Evolutionary conservation across 139 green algal genomes (phyloP).

Genomic region (Coelastrella sp.): DNA sequence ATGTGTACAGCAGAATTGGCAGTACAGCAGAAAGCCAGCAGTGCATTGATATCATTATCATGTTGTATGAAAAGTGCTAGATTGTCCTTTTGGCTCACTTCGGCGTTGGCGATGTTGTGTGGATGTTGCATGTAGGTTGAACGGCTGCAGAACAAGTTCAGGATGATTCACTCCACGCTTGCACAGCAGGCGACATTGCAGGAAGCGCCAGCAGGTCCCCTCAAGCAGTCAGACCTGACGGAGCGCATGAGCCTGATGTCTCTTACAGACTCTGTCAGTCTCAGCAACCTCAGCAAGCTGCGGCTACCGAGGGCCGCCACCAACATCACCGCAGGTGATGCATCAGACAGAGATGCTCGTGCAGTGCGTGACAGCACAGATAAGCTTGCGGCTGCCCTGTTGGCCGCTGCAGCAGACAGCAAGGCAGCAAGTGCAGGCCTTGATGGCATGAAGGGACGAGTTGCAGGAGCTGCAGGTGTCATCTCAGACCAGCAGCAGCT

Average conservation of each 20-base stretch:
- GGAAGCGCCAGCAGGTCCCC: conserved; percentile 6
- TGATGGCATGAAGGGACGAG: neutral
- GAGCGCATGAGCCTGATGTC: conserved; percentile 42
- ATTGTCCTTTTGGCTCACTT: neutral
- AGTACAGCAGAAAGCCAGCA: neutral
- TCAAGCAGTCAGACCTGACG: conserved; percentile 25
- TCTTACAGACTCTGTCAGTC: conserved; percentile 35
- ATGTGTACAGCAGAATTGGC: neutral
- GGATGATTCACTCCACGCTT: conserved; percentile 88
- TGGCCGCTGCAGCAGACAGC: neutral
- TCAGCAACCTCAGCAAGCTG: conserved; percentile 31
- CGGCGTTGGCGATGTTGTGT: neutral
- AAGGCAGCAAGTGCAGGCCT: neutral
- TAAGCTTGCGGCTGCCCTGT: neutral
- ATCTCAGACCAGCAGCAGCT: neutral
- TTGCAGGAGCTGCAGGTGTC: neutral
- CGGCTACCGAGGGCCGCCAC: neutral
- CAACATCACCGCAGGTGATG: neutral
- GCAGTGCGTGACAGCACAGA: neutral
- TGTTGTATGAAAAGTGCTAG: neutral
- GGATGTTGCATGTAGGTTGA: conserved; percentile 73
- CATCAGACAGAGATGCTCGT: neutral
- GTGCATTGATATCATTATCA: too few relatives aligned
- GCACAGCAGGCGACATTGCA: conserved; percentile 46
- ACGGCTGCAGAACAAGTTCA: conserved; percentile 92